Base-by-base conservation (phyloP, 2,329 filamentous ascomycete species). In the Apiospora sp. region DNA sequence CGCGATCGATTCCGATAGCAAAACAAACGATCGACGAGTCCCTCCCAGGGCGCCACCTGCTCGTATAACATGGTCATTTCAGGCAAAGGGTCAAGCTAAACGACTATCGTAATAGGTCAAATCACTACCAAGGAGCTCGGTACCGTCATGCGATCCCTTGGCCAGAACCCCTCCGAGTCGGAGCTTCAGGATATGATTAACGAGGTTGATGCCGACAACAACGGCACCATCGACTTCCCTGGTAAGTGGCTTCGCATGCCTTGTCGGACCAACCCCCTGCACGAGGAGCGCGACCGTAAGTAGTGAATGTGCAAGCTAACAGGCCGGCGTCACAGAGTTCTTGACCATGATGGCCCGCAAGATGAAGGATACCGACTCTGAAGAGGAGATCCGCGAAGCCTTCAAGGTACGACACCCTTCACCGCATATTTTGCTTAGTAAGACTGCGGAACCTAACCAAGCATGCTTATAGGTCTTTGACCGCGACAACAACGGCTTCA, bases 121-220 rank as follows among this genome's bases (percentile, higher is more conserved):
- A 96, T 96, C 86, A 96, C 94, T 79, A 96, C 93, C 82, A 96
- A 96, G 88, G 94, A 96, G 86, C 87, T 96, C 78, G 94, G 94
- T 78, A 96, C 94, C 71, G 94, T 96, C 80, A 96, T 96, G 94
- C 92, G 94, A 85, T 96, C 94, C 72, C 89, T 96, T 74, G 94
- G 94, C 80, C 94, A 96, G 86, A 96, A 96, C 86, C 94, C 94
- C 72, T 96, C 93, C 78, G 94, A 96, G 87, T 95, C 93, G 74
- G 94, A 96, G 85, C 87, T 96, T 76, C 94, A 96, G 86, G 94
- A 96, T 82, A 96, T 96, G 94, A 96, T 96, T 87, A 96, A 96
- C 85, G 94, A 96, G 87, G 94, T 96, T 76, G 94, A 96, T 80
- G 93, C 93, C 80, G 94, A 96, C 86, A 96, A 96, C 90, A 96